phyloP scores from a whole-genome alignment of 257 asterid species.

The Petunia secreta region DNA sequence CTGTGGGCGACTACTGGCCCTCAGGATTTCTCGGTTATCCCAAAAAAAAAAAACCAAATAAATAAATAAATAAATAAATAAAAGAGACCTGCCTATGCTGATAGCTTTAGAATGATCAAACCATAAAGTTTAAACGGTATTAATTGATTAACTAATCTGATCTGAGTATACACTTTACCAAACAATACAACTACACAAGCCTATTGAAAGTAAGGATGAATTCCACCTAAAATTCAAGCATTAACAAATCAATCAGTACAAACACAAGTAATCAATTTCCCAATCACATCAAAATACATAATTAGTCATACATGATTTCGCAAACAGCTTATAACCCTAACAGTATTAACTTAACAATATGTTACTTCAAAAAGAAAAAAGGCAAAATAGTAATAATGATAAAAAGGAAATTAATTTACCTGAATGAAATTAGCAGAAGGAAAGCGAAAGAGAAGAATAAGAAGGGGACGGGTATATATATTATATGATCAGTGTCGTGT shows the following conservation, averaged over 20 bases:
- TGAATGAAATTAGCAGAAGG: conserved; percentile 32
- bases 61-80: too few relatives aligned
- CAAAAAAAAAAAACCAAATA: too few relatives aligned
- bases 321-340: not conserved
- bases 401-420: conserved; percentile 19
- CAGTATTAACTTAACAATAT: not conserved
- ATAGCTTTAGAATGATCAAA: not conserved
- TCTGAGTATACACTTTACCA: not conserved
- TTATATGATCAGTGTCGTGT: conserved; percentile 30
- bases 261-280: not conserved
- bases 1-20: too few relatives aligned
- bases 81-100: not conserved
- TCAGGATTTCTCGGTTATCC: too few relatives aligned
- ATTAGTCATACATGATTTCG: not conserved
- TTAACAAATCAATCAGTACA: not conserved
- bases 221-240: not conserved
- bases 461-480: not conserved
- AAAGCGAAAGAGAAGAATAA: not conserved
- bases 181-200: not conserved
- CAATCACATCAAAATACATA: not conserved
- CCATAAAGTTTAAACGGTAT: not conserved
- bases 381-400: not conserved
- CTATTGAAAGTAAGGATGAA: not conserved
- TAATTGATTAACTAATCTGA: conserved; percentile 1
- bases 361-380: not conserved